A percentile compares a stretch with the other conserved stretches of the same genome.
These are phyloP conservation scores for Phaffia rhodozyma DNA, from an alignment of 1,284 basidiomycete species.

Conservation along the genomic window DNA sequence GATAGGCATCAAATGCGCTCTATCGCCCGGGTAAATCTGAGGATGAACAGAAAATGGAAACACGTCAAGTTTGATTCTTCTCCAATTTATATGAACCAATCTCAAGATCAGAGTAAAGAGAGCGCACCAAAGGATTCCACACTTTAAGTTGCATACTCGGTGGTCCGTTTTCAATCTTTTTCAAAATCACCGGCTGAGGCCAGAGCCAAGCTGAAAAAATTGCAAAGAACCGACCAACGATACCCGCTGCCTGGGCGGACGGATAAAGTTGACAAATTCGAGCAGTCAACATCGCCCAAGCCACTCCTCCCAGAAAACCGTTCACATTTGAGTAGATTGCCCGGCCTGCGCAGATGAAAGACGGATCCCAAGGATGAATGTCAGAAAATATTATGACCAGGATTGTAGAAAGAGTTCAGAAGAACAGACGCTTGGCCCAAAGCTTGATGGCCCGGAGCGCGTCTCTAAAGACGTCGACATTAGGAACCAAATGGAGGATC, in stretches of 20 bases:
- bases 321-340: slow-evolving; percentile 98
- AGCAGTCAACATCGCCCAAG: slow-evolving; percentile 96
- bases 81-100: neutral
- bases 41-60: neutral
- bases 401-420: slow-evolving; percentile 4
- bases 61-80: neutral
- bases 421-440: slow-evolving; percentile 82
- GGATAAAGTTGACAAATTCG: slow-evolving; percentile 98
- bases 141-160: slow-evolving; percentile 67
- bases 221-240: slow-evolving; percentile 93
- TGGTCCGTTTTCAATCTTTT: slow-evolving; percentile 91
- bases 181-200: slow-evolving; percentile 93
- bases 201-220: slow-evolving; percentile 97
- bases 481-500: slow-evolving; percentile 87
- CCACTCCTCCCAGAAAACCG: slow-evolving; percentile 94
- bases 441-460: slow-evolving; percentile 91
- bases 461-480: slow-evolving; percentile 87
- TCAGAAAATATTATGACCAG: slow-evolving; percentile 12
- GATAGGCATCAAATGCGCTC: slow-evolving; percentile 97
- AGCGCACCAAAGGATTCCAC: slow-evolving; percentile 88
- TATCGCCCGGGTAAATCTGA: slow-evolving; percentile 82
- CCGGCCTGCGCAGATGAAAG: slow-evolving; percentile 45
- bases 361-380: neutral
- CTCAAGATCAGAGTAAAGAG: neutral
- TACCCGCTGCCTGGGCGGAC: slow-evolving; percentile 82